Evolutionary conservation across 2,329 filamentous ascomycete genomes (phyloP).

Genomic region (Arthrobotrys conoides): DNA sequence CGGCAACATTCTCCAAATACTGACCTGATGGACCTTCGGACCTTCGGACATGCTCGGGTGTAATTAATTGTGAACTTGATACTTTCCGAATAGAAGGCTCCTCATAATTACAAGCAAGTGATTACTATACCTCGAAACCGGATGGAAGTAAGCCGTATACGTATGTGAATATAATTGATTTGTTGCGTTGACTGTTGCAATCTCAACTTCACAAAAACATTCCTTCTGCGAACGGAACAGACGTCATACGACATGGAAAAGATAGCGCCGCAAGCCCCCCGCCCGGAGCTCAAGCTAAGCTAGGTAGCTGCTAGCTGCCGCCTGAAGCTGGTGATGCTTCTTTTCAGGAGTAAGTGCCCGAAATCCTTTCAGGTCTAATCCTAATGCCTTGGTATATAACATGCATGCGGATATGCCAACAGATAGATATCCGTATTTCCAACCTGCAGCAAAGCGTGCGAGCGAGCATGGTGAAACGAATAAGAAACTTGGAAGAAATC

Average conservation of each 20-base stretch:
- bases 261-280: background rate
- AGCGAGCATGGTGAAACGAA: slow-evolving; percentile 29
- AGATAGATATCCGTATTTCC: background rate
- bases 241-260: slow-evolving; percentile 22
- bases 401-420: slow-evolving; percentile 27
- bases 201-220: slow-evolving; percentile 7
- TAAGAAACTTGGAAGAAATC: slow-evolving; percentile 42
- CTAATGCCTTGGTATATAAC: slow-evolving; percentile 8
- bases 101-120: too few species aligned
- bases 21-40: too few species aligned
- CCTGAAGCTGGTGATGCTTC: slow-evolving; percentile 4
- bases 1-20: too few species aligned
- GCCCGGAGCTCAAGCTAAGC: background rate
- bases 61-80: too few species aligned
- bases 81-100: too few species aligned
- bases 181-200: slow-evolving; percentile 25
- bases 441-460: slow-evolving; percentile 13
- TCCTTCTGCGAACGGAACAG: slow-evolving; percentile 6
- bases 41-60: too few species aligned
- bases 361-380: background rate
- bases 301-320: background rate
- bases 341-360: background rate
- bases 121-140: too few species aligned
- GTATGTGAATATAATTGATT: too few species aligned
- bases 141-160: background rate